Evolutionary conservation across 495 filamentous ascomycete genomes (phyloP), one percentile per base, ranked within the genome.

Genomic region (Hypomontagnella monticulosa): DNA sequence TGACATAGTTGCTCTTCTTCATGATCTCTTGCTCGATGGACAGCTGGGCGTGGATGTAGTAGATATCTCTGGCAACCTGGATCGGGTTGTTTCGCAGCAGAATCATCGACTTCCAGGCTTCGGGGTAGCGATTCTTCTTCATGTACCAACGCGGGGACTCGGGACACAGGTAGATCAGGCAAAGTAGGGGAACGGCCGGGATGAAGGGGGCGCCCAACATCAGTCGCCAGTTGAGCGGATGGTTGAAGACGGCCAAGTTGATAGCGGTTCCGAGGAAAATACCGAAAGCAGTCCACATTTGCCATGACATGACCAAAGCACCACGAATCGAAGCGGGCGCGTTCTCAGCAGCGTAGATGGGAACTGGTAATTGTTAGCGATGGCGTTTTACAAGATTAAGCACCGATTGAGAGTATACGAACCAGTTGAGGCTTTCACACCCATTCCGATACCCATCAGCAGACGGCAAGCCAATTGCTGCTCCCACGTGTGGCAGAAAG

Each of bases 221-320:
- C 38, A 94, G 80, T 34, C 92, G 81, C 92, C 92, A 94, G 52
- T 89, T 79, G 9, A 61, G 51, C 7, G 81, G 83, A 8, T 80
- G 75, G 60, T 80, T 64, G 56, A 67, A 79, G 16, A 94, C 86
- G 1, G 85, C 85, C 19, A 96, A 76, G 65, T 94, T 93, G 36
- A 90, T 85, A 48, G 81, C 85, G 1, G 83, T 87, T 12, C 91
- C 91, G 5, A 91, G 76, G 66, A 92, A 85, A 66, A 92, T 92
- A 37, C 91, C 90, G 60, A 93, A 93, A 1, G 91, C 91, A 6
- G 90, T 92, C 90, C 91, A 93, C 73, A 93, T 79, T 66, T 96
- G 91, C 91, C 91, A 94, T 12, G 79, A 84, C 91, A 96, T 94
- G 36, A 91, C 89, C n/a, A 96, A 75, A 6, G 85, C 89, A 44